Conservation (phyloP, 345 rosid species). For the Rhodamnia argentea region DNA sequence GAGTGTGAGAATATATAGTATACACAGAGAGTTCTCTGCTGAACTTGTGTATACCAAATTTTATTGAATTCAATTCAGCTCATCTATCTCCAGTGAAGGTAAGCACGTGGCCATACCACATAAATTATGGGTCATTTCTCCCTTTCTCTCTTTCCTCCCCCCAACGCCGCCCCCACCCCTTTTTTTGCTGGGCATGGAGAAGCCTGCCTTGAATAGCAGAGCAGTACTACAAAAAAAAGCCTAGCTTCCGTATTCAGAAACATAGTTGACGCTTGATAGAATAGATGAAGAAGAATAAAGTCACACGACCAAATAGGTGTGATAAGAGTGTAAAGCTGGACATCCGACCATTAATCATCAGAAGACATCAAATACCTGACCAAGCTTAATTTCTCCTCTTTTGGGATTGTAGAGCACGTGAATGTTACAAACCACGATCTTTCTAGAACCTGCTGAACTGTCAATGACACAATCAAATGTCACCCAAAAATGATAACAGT, state of each 20-base stretch:
- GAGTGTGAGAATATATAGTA: neutral
- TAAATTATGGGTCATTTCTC: neutral
- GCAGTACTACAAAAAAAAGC: neutral
- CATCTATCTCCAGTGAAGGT: neutral
- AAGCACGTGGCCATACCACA: neutral
- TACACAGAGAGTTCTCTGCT: neutral
- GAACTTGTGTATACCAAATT: neutral
- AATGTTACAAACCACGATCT: conserved; percentile 76
- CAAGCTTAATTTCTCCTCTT: conserved; percentile 94
- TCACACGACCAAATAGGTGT: neutral
- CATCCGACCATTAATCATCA: neutral
- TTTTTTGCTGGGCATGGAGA: neutral
- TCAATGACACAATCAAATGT: conserved; percentile 6
- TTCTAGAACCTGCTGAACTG: conserved; percentile 39
- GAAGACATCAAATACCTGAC: conserved; percentile 55
- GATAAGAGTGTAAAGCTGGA: neutral
- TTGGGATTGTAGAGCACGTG: conserved; percentile 93
- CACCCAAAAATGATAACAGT: neutral
- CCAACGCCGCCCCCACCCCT: neutral
- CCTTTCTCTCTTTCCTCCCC: neutral
- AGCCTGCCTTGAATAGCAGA: neutral
- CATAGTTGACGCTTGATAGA: neutral
- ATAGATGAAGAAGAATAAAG: neutral
- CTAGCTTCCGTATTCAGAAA: neutral
- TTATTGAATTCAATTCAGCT: neutral